Percentiles rank a stretch among this genome's conserved stretches.
Conservation (phyloP, 139 green algal genomes). For the Chlorella sp. region DNA sequence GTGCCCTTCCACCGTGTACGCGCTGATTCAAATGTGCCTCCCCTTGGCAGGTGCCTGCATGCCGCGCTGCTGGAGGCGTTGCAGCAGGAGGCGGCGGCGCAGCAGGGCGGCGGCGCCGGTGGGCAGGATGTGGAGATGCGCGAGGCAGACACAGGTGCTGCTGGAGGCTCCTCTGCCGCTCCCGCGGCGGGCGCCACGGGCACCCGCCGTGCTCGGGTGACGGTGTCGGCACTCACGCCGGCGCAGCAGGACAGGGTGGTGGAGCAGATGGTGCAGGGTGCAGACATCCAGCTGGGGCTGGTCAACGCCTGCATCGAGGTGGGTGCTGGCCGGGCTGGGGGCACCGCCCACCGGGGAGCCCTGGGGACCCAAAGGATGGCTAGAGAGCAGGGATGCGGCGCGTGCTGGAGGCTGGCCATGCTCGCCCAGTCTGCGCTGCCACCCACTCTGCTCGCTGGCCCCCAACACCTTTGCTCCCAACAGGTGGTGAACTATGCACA, state of each 20-base stretch:
- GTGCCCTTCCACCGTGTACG: too few relatives aligned
- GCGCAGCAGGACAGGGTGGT: background rate
- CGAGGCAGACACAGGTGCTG: background rate
- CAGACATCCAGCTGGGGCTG: conserved; percentile 19
- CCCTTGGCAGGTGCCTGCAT: conserved; percentile 10
- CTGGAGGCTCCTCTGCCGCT: background rate
- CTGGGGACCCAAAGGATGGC: background rate
- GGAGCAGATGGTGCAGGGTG: conserved; percentile 9
- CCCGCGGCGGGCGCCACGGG: background rate
- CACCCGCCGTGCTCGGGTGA: background rate
- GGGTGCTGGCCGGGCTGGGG: background rate
- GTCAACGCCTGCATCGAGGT: conserved; percentile 32
- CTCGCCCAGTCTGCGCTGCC: background rate
- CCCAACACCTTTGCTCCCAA: background rate
- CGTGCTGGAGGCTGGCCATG: background rate
- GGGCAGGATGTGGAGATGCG: too few relatives aligned
- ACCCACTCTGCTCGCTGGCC: too few relatives aligned
- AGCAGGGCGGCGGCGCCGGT: too few relatives aligned
- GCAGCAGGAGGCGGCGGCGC: background rate
- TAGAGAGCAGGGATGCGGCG: background rate
- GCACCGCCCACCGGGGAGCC: background rate
- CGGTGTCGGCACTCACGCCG: background rate
- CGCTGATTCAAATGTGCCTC: too few relatives aligned
- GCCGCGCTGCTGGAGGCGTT: background rate
- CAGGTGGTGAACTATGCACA: conserved; percentile 33